phyloP scores from a whole-genome alignment of 352 stramenopile species.

The Globisporangium cystogenes region DNA sequence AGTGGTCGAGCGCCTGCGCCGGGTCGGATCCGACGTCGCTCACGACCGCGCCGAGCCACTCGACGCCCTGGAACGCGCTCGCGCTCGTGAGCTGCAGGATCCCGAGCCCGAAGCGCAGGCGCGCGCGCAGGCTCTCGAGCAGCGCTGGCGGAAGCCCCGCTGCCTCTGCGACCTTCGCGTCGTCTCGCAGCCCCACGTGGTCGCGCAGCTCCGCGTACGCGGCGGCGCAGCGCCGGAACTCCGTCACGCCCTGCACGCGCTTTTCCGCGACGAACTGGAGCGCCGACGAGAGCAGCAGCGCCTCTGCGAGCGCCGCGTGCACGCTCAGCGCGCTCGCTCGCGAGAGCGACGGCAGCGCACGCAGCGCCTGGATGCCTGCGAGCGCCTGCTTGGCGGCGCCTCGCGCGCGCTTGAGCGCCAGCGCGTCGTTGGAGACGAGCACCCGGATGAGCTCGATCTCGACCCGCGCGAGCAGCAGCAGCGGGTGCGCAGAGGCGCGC shows the following conservation, averaged over 20 bases:
- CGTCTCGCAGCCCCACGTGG: slow-evolving; percentile 7
- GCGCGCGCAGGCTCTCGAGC: slow-evolving; percentile 11
- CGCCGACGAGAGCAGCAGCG: slow-evolving; percentile 21
- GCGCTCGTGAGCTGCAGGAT: slow-evolving; percentile 25
- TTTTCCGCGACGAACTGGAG: slow-evolving; percentile 23
- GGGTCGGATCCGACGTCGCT: slow-evolving; percentile 17
- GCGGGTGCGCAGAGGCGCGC: slow-evolving; percentile 10
- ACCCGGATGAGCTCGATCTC: slow-evolving; percentile 32
- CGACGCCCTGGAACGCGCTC: slow-evolving; percentile 17
- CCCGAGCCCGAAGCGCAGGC: slow-evolving; percentile 26
- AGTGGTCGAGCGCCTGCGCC: slow-evolving; percentile 20
- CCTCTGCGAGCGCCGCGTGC: slow-evolving; percentile 23
- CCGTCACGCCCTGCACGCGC: slow-evolving; percentile 19
- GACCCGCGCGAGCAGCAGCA: slow-evolving; percentile 17
- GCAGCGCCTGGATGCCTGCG: slow-evolving; percentile 21
- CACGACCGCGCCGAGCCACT: slow-evolving; percentile 19
- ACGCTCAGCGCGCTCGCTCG: slow-evolving; percentile 16
- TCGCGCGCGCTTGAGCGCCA: slow-evolving; percentile 20
- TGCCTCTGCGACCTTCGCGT: background rate
- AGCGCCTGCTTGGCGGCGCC: slow-evolving; percentile 17
- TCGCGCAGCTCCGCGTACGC: slow-evolving; percentile 19
- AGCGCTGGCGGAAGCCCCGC: slow-evolving; percentile 10
- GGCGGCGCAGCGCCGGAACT: slow-evolving; percentile 20
- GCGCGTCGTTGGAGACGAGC: slow-evolving; percentile 29
- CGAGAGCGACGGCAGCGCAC: slow-evolving; percentile 25